Evolutionary conservation across 495 filamentous ascomycete species (phyloP).

Genomic region (Penicillium angulare): DNA sequence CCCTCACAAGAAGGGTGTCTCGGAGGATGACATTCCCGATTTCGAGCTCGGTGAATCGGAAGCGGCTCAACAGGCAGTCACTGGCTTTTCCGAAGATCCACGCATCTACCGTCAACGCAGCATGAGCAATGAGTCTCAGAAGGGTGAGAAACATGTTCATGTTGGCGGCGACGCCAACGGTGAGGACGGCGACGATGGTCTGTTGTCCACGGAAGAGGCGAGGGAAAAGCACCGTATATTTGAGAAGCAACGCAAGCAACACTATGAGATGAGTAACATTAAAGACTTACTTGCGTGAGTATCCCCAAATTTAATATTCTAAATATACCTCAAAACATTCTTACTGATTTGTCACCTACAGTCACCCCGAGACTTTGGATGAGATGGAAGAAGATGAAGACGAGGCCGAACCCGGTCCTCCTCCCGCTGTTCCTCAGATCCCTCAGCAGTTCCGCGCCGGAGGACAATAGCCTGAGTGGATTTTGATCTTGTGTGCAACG

Average conservation of each 20-base stretch:
- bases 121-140: conserved; percentile 48
- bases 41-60: conserved; percentile 94
- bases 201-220: conserved; percentile 71
- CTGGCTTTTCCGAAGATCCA: conserved; percentile 17
- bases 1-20: conserved; percentile 32
- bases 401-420: conserved; percentile 28
- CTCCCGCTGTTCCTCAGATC: conserved; percentile 35
- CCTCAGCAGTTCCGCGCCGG: conserved; percentile 28
- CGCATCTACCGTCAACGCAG: conserved; percentile 50
- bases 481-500: not conserved
- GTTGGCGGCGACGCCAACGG: conserved; percentile 65
- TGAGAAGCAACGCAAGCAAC: conserved; percentile 85
- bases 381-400: conserved; percentile 54
- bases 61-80: conserved; percentile 45
- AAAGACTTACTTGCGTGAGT: conserved; percentile 79
- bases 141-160: conserved; percentile 69
- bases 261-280: conserved; percentile 98
- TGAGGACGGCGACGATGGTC: conserved; percentile 52
- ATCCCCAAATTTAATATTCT: too few relatives aligned
- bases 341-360: conserved; percentile 12
- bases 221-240: conserved; percentile 86
- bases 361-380: conserved; percentile 49
- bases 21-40: conserved; percentile 83
- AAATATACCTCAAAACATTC: too few relatives aligned
- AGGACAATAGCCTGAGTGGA: conserved; percentile 9